phyloP scores from a whole-genome alignment of 768 basidiomycete genomes.

The Amanita pallidorosea region DNA sequence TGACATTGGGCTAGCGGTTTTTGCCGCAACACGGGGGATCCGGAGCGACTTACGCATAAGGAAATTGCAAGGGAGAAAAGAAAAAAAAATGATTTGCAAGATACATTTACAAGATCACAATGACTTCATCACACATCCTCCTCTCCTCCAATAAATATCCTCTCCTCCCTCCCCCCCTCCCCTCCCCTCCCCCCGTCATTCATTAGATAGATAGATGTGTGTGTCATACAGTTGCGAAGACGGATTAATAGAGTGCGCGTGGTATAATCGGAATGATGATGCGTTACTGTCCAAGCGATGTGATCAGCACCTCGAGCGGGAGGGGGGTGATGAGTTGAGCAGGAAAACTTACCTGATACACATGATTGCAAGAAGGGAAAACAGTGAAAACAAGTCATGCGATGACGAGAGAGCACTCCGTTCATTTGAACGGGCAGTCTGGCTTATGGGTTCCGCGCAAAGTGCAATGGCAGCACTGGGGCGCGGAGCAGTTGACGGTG shows the following conservation, averaged over 20 bases:
- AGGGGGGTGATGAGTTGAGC: neutral
- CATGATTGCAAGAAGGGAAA: conserved; percentile 6
- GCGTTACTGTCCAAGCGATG: neutral
- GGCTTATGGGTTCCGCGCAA: conserved; percentile 52
- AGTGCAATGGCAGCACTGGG: conserved; percentile 74
- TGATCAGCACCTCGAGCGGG: neutral
- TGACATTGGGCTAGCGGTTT: conserved; percentile 5
- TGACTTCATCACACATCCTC: conserved; percentile 19
- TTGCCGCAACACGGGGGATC: neutral
- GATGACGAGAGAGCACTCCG: neutral
- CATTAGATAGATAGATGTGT: conserved; percentile 4
- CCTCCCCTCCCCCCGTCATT: neutral
- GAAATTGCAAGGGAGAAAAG: conserved; percentile 10
- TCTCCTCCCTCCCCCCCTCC: neutral
- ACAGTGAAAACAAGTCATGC: conserved; percentile 5
- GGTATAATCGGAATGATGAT: conserved; percentile 6
- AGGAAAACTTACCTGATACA: conserved; percentile 9
- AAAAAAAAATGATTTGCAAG: conserved; percentile 16
- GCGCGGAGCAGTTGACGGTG: conserved; percentile 42
- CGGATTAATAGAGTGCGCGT: conserved; percentile 1
- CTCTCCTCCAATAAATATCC: conserved; percentile 7
- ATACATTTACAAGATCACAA: conserved; percentile 23
- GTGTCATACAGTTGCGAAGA: conserved; percentile 4
- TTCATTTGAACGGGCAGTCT: conserved; percentile 55
- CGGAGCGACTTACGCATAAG: conserved; percentile 5